Percentiles rank a stretch among this genome's conserved stretches.
Conservation (phyloP, 2,329 filamentous ascomycete genomes). For the Thelonectria discophora region DNA sequence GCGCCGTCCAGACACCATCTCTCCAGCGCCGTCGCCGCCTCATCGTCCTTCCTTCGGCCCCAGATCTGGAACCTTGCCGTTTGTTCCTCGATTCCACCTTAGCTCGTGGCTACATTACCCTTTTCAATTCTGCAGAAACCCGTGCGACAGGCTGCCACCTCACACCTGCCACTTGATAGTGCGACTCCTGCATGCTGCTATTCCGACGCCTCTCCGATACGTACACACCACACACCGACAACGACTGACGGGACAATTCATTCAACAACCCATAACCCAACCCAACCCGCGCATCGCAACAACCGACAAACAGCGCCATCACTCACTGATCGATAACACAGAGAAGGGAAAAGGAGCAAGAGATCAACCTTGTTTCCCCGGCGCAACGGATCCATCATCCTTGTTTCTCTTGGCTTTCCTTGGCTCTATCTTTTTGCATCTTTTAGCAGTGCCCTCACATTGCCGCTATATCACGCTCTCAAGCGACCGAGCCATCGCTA, state of each 20-base stretch:
- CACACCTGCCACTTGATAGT: constrained; percentile 17
- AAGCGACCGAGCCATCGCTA: background rate
- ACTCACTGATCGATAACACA: background rate
- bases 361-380: background rate
- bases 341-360: background rate
- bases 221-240: constrained; percentile 37
- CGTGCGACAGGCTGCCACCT: background rate
- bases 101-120: constrained; percentile 12
- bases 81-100: constrained; percentile 21
- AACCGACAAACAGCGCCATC: constrained; percentile 5
- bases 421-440: constrained; percentile 3
- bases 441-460: constrained; percentile 6
- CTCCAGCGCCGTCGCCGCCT: constrained; percentile 31
- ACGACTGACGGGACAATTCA: constrained; percentile 15
- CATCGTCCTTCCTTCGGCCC: constrained; percentile 28
- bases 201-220: constrained; percentile 35
- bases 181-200: constrained; percentile 30
- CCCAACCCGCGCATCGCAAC: constrained; percentile 28
- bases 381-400: background rate
- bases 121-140: background rate
- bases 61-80: constrained; percentile 35
- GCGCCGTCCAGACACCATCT: constrained; percentile 36
- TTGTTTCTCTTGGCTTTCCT: constrained; percentile 16
- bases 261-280: constrained; percentile 22
- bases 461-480: background rate